Evolutionary conservation across 2,329 filamentous ascomycete species (phyloP), one percentile per base, ranked within the genome.

Genomic region (Sclerotinia glacialis): DNA sequence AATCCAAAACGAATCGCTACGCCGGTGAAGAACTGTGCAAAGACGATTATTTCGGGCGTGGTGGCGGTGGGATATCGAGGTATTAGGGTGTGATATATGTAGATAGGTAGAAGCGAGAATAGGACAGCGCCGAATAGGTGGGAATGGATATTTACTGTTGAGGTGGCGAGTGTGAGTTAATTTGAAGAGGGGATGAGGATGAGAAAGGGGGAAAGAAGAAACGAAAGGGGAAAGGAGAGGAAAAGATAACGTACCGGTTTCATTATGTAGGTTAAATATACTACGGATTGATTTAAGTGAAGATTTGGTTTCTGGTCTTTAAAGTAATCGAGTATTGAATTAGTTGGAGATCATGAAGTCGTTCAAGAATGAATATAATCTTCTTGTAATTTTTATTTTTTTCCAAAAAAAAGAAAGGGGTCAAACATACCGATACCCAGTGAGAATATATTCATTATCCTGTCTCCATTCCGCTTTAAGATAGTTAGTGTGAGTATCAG

Each of bases 41-140:
- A 77, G 37, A 80, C 75, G 21, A 78, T 62, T 12, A 74, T 70
- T 69, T 82, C 79, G 8, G 67, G 64, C 26, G 70, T 23, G 3
- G 73, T 67, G 1, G 78, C 76, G 42, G 74, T 67, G 1, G 76
- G 75, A 60, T 78, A 78, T 42, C 69, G 40, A 55, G 75, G 72
- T 42, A 76, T 73, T 50, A 72, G 68, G 6, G 69, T 70, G 16
- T 75, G 71, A 8, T 73, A 71, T 8, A 71, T 68, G 63, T 78
- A 76, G 40, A 74, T 72, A 12, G 77, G 58, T 28, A 78, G 66
- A 47, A 53, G 42, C n/a, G 54, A 21, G 46, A 78, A 78, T 28
- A 76, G 47, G 2, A 81, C 37, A 14, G 77, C 78, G 0, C 82
- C 82, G 5, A 83, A 67, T 4, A 84, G 74, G 69, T 82, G 79